Evolutionary conservation across 441 rosid species (phyloP).

Genomic region (Populus hybrid): DNA sequence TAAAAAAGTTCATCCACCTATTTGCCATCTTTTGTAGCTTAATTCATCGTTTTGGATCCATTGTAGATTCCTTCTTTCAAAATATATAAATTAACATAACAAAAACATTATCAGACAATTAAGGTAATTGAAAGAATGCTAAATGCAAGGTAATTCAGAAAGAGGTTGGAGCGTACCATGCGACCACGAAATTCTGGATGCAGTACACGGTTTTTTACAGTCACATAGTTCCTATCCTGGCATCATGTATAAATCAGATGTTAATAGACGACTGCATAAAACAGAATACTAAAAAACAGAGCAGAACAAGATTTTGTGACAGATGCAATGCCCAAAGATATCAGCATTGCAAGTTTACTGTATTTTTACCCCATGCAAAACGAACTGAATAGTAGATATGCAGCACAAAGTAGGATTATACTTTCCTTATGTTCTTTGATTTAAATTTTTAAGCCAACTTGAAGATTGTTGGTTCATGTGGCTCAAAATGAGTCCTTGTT

Average conservation of each 20-base stretch:
- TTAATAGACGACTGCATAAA: slow-evolving; percentile 18
- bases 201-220: slow-evolving; percentile 60
- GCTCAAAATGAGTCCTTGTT: background rate
- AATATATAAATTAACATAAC: background rate
- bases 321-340: background rate
- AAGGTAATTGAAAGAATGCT: background rate
- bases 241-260: slow-evolving; percentile 17
- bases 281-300: slow-evolving; percentile 18
- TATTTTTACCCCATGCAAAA: background rate
- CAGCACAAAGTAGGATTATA: background rate
- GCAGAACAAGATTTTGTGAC: slow-evolving; percentile 4
- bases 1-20: background rate
- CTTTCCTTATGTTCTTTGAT: background rate
- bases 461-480: background rate
- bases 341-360: background rate
- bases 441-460: background rate
- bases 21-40: background rate
- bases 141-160: background rate
- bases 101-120: background rate
- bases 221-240: slow-evolving; percentile 92
- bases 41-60: background rate
- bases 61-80: background rate
- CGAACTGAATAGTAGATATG: background rate
- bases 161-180: slow-evolving; percentile 57
- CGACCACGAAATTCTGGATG: slow-evolving; percentile 99